Evolutionary conservation across 345 rosid species (phyloP), one percentile per base, ranked within the genome.

Genomic region (Streptanthus diversifolius): DNA sequence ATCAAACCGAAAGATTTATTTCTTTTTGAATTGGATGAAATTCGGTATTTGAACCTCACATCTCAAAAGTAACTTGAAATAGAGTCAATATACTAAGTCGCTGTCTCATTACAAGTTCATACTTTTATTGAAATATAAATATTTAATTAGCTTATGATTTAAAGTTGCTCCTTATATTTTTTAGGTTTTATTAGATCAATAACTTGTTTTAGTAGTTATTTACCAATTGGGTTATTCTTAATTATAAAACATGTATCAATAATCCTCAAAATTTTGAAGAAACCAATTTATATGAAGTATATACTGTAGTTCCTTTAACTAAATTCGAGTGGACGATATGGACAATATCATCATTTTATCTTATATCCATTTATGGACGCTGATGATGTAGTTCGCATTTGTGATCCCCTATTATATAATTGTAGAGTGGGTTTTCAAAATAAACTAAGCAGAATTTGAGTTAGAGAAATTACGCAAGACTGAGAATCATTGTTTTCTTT

Each of bases 371-470:
- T 3, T 57, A 57, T 70, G 45, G 36, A 45, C 13, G 22, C 33
- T 66, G 2, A 25, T 33, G 74, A 33, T 57, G 66, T 70, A 40
- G 24, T 69, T 7, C 19, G 43, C 63, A 68, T 29, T 29, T 18
- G 2, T 17, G 4, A 3, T 25, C 29, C 10, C 13, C 12, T 55
- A 19, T 18, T 55, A 12, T 68, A 68, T 39, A 27, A 54, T 53
- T 14, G 3, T 39, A 18, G 14, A 53, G 41, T 68, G 19, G 21
- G 10, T 54, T 63, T 17, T 27, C 10, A 7, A 47, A 7, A 4
- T 33, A 13, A 64, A 21, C 32, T 8, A 33, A 9, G 9, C 9
- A 48, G 1, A n/a, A 43, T 14, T 48, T 41, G 41, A 19, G 32
- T 13, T 18, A 6, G 63, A 13, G 19, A 30, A 41, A 68, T 55